A percentile compares a stretch with the other conserved stretches of the same genome.
These are phyloP conservation scores for Clavispora carvajalis DNA, from an alignment of 805 yeast species.

Conservation along the genomic window DNA sequence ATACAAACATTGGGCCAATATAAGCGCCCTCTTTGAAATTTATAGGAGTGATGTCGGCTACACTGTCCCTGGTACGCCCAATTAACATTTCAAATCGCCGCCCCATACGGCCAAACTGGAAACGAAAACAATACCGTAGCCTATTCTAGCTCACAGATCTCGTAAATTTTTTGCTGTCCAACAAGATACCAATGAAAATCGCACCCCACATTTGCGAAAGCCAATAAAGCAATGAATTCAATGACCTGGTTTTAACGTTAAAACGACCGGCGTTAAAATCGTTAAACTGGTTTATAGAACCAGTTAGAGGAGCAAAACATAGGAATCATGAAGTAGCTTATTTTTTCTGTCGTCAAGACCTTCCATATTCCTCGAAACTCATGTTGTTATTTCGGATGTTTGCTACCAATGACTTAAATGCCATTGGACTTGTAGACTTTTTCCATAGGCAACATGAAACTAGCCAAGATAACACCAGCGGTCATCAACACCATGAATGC, in stretches of 20 bases:
- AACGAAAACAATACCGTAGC: constrained; percentile 36
- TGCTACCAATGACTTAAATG: constrained; percentile 40
- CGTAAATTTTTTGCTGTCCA: constrained; percentile 39
- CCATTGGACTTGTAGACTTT: constrained; percentile 49
- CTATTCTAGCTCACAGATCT: constrained; percentile 43
- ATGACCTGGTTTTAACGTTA: constrained; percentile 55
- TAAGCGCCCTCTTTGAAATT: constrained; percentile 45
- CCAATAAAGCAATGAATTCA: constrained; percentile 60
- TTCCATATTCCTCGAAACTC: constrained; percentile 40
- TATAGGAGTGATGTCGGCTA: constrained; percentile 23
- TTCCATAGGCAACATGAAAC: constrained; percentile 42
- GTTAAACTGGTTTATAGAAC: constrained; percentile 63
- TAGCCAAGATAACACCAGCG: constrained; percentile 42
- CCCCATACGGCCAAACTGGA: constrained; percentile 51
- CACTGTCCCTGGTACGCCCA: constrained; percentile 35
- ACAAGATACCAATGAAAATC: constrained; percentile 39
- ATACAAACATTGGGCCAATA: constrained; percentile 57
- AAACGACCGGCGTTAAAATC: constrained; percentile 52
- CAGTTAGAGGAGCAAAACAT: constrained; percentile 61
- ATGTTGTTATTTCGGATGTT: constrained; percentile 41
- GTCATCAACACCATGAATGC: constrained; percentile 51
- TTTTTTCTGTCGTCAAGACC: constrained; percentile 37
- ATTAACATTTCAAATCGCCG: constrained; percentile 49
- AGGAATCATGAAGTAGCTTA: constrained; percentile 49
- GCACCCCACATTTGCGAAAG: constrained; percentile 57